Percentiles rank a stretch among this genome's conserved stretches.
These are phyloP conservation scores for Sporothrix phasma DNA, from an alignment of 2,329 filamentous ascomycete species.

Conservation along the genomic window DNA sequence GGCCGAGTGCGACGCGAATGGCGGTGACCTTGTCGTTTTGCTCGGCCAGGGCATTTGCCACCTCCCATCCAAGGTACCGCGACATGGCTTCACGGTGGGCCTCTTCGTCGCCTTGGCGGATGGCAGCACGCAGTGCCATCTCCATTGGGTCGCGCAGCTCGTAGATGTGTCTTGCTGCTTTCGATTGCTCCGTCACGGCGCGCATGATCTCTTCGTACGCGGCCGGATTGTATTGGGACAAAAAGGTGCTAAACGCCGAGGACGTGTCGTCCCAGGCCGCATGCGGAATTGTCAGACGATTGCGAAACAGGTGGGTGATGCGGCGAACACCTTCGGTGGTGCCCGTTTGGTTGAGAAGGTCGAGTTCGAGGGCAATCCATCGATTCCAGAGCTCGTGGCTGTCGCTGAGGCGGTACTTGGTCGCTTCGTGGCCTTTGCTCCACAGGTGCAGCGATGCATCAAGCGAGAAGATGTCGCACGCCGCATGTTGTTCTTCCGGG, in stretches of 20 bases:
- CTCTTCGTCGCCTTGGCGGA: constrained; percentile 44
- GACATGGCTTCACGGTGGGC: constrained; percentile 42
- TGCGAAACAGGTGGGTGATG: constrained; percentile 58
- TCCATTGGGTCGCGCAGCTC: constrained; percentile 59
- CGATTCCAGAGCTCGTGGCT: constrained; percentile 73
- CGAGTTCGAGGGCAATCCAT: constrained; percentile 62
- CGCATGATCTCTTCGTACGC: constrained; percentile 68
- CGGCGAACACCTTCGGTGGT: constrained; percentile 50
- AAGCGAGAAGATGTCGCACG: constrained; percentile 61
- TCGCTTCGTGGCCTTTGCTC: constrained; percentile 60
- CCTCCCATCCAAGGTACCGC: constrained; percentile 82
- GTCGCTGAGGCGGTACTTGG: constrained; percentile 64
- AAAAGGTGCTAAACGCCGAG: constrained; percentile 62
- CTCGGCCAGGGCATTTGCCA: constrained; percentile 47
- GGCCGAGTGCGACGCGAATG: constrained; percentile 46
- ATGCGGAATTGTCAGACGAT: constrained; percentile 64
- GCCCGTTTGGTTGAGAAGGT: constrained; percentile 49
- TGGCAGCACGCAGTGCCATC: constrained; percentile 50
- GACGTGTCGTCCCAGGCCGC: constrained; percentile 65
- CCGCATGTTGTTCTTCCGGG: constrained; percentile 58
- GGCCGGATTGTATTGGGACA: constrained; percentile 59
- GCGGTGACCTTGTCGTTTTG: constrained; percentile 35
- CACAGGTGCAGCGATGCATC: constrained; percentile 58
- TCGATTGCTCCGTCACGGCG: constrained; percentile 52
- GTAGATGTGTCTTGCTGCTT: constrained; percentile 54